Evolutionary conservation across 2,329 filamentous ascomycete species (phyloP), one percentile per base, ranked within the genome.

Genomic region (Scedosporium aurantiacum): DNA sequence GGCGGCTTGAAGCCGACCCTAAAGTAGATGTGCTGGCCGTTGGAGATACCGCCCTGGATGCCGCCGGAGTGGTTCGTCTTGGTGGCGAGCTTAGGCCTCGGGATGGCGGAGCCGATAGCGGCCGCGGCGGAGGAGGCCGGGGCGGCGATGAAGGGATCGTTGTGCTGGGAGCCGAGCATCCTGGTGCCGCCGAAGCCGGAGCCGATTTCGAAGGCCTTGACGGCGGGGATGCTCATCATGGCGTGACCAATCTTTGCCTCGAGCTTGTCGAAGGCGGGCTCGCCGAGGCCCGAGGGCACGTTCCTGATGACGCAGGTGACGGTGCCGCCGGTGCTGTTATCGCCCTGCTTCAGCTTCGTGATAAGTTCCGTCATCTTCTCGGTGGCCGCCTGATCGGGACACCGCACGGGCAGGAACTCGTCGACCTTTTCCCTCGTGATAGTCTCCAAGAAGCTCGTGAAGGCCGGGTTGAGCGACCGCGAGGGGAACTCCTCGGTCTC

Each of bases 11-110:
- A 97, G 16, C 85, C 92, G 4, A 96, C 87, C 58, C 89, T 86
- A 83, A 97, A 97, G 81, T 94, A 97, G 76, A 97, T 91, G 63
- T 87, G 88, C 43, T 90, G 90, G 62, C 93, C 94, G 74, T 97
- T 97, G 58, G 89, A 88, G 75, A 97, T 97, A 60, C 93, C 93
- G 52, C 93, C 94, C 77, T 97, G 93, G 67, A 97, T 90, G 65
- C 93, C 94, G 12, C 93, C 93, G 2, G 88, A 93, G 79, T 96
- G 91, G 79, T 97, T 97, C 27, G 93, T 97, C 78, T 88, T 89
- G 61, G 93, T 97, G 7, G 86, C 87, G 60, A 97, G 82, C 64
- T 79, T 82, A 2, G 64, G 64, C 63, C 78, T 76, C 32, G 77
- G 74, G 16, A 80, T 73, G 25, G 72, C 70, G 12, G 75, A 74